Evolutionary conservation across 163 green algal species (phyloP), one percentile per base, ranked within the genome.

Genomic region (Volvox carteri): DNA sequence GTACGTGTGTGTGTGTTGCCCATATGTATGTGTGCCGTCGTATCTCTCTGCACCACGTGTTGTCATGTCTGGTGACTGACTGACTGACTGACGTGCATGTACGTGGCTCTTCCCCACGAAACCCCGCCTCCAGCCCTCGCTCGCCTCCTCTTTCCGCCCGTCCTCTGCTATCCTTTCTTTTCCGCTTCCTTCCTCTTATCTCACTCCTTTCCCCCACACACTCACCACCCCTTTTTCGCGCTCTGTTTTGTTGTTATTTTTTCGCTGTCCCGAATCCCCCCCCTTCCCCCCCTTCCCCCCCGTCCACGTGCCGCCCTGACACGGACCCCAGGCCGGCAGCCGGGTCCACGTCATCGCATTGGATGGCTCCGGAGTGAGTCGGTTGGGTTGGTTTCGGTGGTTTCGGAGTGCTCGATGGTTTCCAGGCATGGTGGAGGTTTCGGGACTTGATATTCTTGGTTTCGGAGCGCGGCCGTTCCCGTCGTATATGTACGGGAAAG

Each of bases 331-430:
- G 67, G 88, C 93, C 41, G 83, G 91, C 54, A 95, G 90, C 2
- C 79, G 67, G 5, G 77, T 98, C 37, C 93, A 97, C 41, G 46
- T 97, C 12, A 94, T 98, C 1, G 68, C 90, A 4, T 74, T 96
- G 86, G 86, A 93, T 33, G 92, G 89, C n/a, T 91, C 83, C 52
- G 77, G 79, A 48, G 75, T 84, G 33, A n/a, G 60, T n/a, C n/a
- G n/a, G n/a, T n/a, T n/a, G n/a, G n/a, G n/a, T n/a, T 72, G 60
- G 60, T 72, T 72, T 28, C 23, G 60, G 60, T 65, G 54, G 54
- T 65, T 65, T 65, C 54, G 54, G 54, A 65, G n/a, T n/a, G n/a
- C n/a, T n/a, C n/a, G n/a, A n/a, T n/a, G n/a, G n/a, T n/a, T n/a
- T n/a, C n/a, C n/a, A n/a, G n/a, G n/a, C n/a, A n/a, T n/a, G n/a